Evolutionary conservation across 2,329 filamentous ascomycete species (phyloP).

Genomic region (Cytospora leucostoma): DNA sequence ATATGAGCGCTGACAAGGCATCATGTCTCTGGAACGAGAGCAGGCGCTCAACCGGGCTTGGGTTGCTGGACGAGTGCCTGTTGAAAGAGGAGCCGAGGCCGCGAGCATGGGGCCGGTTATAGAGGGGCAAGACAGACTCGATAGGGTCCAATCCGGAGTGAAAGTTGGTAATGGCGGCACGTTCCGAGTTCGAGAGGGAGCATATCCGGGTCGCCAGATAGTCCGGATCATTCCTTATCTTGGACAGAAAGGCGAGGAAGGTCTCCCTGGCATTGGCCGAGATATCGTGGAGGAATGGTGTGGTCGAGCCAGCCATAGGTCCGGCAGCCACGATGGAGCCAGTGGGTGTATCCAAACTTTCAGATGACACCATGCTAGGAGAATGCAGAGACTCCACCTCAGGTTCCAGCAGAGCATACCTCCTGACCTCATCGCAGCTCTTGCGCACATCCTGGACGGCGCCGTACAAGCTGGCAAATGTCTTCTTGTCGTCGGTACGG

Average conservation of each 20-base stretch:
- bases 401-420: constrained; percentile 70
- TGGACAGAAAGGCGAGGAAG: constrained; percentile 76
- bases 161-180: constrained; percentile 75
- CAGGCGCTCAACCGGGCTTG: constrained; percentile 75
- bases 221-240: constrained; percentile 82
- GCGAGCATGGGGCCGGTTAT: constrained; percentile 53
- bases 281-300: constrained; percentile 70
- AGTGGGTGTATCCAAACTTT: constrained; percentile 52
- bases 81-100: constrained; percentile 37
- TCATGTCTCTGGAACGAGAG: constrained; percentile 88
- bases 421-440: constrained; percentile 72
- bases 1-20: constrained; percentile 79
- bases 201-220: constrained; percentile 84
- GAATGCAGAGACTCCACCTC: constrained; percentile 67
- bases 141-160: constrained; percentile 78
- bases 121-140: constrained; percentile 78
- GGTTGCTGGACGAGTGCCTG: constrained; percentile 38
- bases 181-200: constrained; percentile 72
- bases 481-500: constrained; percentile 75
- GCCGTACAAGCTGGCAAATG: constrained; percentile 73
- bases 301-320: constrained; percentile 45
- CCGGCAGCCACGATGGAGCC: constrained; percentile 42
- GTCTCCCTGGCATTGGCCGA: constrained; percentile 73
- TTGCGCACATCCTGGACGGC: constrained; percentile 77
- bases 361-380: constrained; percentile 49